phyloP scores from a whole-genome alignment of 305 asterid genomes.

The Fraxinus baroniana region DNA sequence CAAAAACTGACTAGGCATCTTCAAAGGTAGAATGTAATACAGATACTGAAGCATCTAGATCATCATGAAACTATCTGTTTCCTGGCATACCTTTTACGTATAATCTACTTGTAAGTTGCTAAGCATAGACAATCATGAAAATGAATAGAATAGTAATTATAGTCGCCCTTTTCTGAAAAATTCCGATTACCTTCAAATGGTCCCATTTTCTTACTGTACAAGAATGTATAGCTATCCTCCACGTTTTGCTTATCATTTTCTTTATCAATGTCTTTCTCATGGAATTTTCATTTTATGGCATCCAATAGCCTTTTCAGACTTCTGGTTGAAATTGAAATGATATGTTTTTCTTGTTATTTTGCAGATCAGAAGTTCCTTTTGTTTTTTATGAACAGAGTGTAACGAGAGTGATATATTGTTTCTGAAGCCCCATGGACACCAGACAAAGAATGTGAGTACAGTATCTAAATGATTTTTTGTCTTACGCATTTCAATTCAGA shows the following conservation, averaged over 20 bases:
- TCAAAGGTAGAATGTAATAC: background rate
- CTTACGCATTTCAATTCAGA: background rate
- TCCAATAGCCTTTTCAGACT: background rate
- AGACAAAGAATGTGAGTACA: constrained; percentile 33
- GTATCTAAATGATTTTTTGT: background rate
- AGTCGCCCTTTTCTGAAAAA: background rate
- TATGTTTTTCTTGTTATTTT: background rate
- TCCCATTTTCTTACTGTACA: background rate
- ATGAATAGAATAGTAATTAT: background rate
- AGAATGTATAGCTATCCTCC: background rate
- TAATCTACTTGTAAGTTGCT: background rate
- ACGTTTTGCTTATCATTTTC: background rate
- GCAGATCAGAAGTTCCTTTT: background rate
- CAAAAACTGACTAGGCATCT: background rate
- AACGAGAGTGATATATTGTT: constrained; percentile 17
- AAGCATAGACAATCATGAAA: background rate
- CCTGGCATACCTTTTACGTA: background rate
- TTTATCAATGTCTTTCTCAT: background rate
- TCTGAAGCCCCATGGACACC: constrained; percentile 33
- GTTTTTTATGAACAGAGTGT: background rate
- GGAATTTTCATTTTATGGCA: background rate
- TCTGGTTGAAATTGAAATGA: background rate
- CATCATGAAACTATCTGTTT: background rate
- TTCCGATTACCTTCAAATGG: background rate
- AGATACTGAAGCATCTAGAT: background rate